Base-by-base conservation (phyloP, 192 early-diverging fungal species). In the Coemansia sp. region DNA sequence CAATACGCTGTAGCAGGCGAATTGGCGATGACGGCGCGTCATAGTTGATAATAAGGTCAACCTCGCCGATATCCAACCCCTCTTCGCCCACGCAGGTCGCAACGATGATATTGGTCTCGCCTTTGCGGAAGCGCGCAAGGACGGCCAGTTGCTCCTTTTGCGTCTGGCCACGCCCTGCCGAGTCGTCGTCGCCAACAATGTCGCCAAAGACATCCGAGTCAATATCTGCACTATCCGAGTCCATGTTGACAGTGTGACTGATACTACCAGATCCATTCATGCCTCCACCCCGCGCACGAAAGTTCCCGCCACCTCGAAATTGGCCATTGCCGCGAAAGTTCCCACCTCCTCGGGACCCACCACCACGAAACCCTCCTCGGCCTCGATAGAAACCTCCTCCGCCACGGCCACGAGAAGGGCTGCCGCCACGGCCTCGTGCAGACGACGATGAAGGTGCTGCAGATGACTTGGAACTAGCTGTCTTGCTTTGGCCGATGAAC, bases 61-160 rank as follows among this genome's bases (percentile, higher is more conserved):
- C 91, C 62, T 98, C 95, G 58, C 95, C 96, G 85, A 98, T 98
- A 75, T 98, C 96, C 38, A 98, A 79, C 2, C 96, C 96, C 83
- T 98, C 96, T 80, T 98, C 96, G 57, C 95, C 96, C 49, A 98
- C 94, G 22, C 89, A 94, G 0, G 96, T 97, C 2, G 92, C 91
- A 3, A 98, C 94, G 13, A 98, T 84, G 12, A 93, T 90, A 74
- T 98, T 98, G 57, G 91, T 89, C 27, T 87, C 73, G 38, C 95
- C 94, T 22, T 75, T 72, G 53, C 92, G 87, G 72, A 98, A 98
- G 27, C 91, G 87, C 3, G 75, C 76, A 34, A 95, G 87, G 27
- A 94, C 87, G 50, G 90, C 86, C 38, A 94, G 85, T 75, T 98
- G 95, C 70, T 94, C 91, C 62, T 92, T 92, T 63, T 97, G 96